Conservation (phyloP, 1,139 yeast genomes). For the Debaryomycetaceae sp. region DNA sequence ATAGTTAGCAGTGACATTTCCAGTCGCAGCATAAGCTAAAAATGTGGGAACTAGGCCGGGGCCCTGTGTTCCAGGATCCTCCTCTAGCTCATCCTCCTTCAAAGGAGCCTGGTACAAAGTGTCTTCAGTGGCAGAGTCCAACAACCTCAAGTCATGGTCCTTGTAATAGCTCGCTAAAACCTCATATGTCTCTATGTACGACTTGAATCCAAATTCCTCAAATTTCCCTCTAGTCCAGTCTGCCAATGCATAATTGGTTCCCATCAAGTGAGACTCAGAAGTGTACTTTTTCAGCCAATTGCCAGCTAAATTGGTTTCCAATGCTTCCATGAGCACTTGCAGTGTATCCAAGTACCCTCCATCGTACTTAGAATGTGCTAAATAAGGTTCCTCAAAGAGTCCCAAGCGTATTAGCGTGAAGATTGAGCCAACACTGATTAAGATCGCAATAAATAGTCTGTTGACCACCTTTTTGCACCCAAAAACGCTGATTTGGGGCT, state of each 20-base stretch:
- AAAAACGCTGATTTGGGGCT: no score
- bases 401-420: no score
- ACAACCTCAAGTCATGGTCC: conserved; percentile 43
- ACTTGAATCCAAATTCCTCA: conserved; percentile 55
- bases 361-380: no score
- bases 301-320: conserved; percentile 48
- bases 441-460: no score
- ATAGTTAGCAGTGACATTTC: conserved; percentile 44
- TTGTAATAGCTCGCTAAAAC: conserved; percentile 53
- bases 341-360: no score
- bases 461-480: no score
- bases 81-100: conserved; percentile 65
- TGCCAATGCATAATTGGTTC: conserved; percentile 60
- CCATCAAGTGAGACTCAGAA: conserved; percentile 66
- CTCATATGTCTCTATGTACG: conserved; percentile 55
- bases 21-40: conserved; percentile 47
- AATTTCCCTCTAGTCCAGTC: conserved; percentile 64
- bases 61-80: conserved; percentile 66
- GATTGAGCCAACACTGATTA: no score
- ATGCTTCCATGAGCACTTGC: conserved; percentile 35
- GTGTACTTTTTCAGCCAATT: conserved; percentile 58
- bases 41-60: conserved; percentile 45
- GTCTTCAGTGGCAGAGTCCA: conserved; percentile 25
- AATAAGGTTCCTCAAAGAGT: no score
- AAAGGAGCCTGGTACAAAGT: conserved; percentile 60